phyloP scores from a whole-genome alignment of 768 basidiomycete genomes.

The Fistulinella prunicolor region DNA sequence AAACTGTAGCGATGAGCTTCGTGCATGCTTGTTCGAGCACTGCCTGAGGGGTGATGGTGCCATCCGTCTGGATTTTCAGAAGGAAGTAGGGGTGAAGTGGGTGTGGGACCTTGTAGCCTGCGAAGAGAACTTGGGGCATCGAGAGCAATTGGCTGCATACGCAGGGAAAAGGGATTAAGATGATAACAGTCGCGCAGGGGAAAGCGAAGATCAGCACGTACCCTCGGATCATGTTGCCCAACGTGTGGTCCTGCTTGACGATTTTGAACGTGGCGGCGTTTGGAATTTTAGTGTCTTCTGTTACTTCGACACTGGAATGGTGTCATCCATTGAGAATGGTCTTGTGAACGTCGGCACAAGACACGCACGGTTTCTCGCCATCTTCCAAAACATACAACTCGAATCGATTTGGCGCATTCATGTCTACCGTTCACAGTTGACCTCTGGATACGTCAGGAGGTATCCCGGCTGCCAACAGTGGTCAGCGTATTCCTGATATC shows the following conservation, averaged over 20 bases:
- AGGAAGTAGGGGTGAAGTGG: constrained; percentile 93
- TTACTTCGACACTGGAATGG: constrained; percentile 73
- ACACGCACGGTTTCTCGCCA: constrained; percentile 87
- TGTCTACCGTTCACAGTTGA: constrained; percentile 25
- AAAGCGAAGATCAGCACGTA: constrained; percentile 39
- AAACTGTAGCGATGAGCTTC: constrained; percentile 71
- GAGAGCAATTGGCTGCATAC: constrained; percentile 77
- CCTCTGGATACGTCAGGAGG: neutral
- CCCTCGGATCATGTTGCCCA: constrained; percentile 96
- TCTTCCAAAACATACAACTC: constrained; percentile 92
- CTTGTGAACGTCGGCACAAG: neutral
- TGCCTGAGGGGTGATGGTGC: constrained; percentile 74
- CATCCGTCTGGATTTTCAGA: constrained; percentile 95
- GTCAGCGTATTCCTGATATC: constrained; percentile 8
- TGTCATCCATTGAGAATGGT: constrained; percentile 3
- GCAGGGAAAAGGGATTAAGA: neutral
- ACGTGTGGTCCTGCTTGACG: constrained; percentile 95
- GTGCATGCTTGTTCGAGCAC: constrained; percentile 82
- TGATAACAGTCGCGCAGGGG: neutral
- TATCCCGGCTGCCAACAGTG: neutral
- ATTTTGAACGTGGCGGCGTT: constrained; percentile 95
- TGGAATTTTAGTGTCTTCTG: constrained; percentile 96
- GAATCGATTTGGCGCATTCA: constrained; percentile 95
- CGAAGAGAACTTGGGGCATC: constrained; percentile 87
- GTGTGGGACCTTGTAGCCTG: constrained; percentile 97